These are phyloP conservation scores for Plenodomus biglobosus DNA, from an alignment of 2,329 filamentous ascomycete genomes.

Conservation along the genomic window DNA sequence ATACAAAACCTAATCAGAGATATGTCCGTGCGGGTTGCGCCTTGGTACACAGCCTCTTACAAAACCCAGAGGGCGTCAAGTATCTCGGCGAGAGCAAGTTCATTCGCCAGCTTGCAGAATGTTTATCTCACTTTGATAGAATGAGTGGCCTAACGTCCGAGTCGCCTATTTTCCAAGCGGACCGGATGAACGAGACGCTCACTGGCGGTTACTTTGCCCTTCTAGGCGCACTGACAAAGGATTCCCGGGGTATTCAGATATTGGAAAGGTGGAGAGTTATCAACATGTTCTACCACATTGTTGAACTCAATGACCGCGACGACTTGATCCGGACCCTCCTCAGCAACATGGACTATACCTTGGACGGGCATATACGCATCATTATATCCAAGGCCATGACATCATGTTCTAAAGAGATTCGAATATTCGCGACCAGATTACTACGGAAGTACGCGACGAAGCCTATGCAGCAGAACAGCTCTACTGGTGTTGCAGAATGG, in stretches of 20 bases:
- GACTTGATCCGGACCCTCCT: conserved; percentile 88
- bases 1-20: conserved; percentile 89
- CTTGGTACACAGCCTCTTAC: conserved; percentile 80
- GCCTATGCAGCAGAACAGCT: conserved; percentile 48
- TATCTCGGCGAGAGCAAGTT: conserved; percentile 92
- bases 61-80: conserved; percentile 79
- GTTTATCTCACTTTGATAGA: conserved; percentile 89
- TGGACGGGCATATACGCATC: conserved; percentile 83
- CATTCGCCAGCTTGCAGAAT: conserved; percentile 90
- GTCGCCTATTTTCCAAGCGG: conserved; percentile 83
- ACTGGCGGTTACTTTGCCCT: conserved; percentile 94
- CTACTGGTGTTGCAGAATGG: conserved; percentile 79
- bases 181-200: conserved; percentile 81
- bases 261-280: conserved; percentile 97
- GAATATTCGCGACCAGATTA: conserved; percentile 84
- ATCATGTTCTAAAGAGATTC: conserved; percentile 84
- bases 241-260: conserved; percentile 80
- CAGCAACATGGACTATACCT: conserved; percentile 86
- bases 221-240: conserved; percentile 81
- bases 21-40: conserved; percentile 90
- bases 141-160: conserved; percentile 74
- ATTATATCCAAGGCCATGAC: conserved; percentile 93
- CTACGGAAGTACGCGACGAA: conserved; percentile 81
- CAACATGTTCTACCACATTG: conserved; percentile 99
- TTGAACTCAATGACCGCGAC: conserved; percentile 85